Conservation (phyloP, 352 stramenopile genomes). For the Phytopythium oedochilum region DNA sequence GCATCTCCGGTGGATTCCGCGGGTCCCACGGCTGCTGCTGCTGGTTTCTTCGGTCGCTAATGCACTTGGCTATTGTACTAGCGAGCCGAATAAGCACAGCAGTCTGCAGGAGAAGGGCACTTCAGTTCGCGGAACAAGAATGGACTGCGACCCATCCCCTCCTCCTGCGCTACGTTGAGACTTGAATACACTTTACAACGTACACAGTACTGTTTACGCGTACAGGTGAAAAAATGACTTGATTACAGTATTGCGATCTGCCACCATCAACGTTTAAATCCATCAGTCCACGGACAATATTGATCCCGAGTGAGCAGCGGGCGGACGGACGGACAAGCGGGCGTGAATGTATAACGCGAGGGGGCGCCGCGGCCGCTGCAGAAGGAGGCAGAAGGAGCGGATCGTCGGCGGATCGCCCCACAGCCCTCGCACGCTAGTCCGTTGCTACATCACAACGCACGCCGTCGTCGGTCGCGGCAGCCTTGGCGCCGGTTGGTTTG, state of each 20-base stretch:
- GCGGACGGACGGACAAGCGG: no score
- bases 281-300: no score
- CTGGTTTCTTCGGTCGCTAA: no score
- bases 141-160: not conserved
- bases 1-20: conserved; percentile 1
- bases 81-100: no score
- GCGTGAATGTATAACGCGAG: not conserved
- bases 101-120: not conserved
- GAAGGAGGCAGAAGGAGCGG: not conserved
- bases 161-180: not conserved
- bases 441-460: not conserved
- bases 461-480: not conserved
- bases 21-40: not conserved
- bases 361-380: not conserved
- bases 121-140: not conserved
- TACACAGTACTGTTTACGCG: no score
- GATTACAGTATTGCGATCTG: no score
- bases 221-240: no score
- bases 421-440: not conserved
- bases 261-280: no score
- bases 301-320: no score
- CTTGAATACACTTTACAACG: no score
- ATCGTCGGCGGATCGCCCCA: not conserved
- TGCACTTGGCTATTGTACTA: no score
- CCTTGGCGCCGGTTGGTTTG: not conserved